A percentile compares a stretch with the other conserved stretches of the same genome.
These are phyloP conservation scores for Tritrichomonas foetus DNA, from an alignment of 208 protist genomes.

Conservation along the genomic window DNA sequence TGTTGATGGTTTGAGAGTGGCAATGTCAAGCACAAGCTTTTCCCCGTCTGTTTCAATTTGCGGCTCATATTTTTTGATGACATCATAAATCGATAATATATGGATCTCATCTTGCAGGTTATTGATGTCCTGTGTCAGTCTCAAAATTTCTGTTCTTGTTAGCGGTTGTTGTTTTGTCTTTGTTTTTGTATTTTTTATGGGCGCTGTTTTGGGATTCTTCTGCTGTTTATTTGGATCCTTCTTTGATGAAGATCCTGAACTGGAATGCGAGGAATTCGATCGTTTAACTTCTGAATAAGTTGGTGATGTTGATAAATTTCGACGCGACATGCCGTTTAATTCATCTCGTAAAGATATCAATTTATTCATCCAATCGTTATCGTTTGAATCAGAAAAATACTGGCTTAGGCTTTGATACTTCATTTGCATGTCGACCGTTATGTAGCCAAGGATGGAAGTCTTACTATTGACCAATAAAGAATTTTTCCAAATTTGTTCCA, in stretches of 20 bases:
- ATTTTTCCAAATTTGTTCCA: not conserved
- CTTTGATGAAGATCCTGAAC: not conserved
- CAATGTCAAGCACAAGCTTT: not conserved
- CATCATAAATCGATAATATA: not conserved
- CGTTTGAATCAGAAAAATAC: not conserved
- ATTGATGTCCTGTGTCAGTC: not conserved
- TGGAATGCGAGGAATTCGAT: not conserved
- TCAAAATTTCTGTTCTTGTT: not conserved
- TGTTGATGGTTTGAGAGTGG: not conserved
- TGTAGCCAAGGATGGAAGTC: not conserved
- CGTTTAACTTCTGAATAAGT: not conserved
- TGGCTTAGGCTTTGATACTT: not conserved
- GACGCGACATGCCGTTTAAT: too few relatives aligned
- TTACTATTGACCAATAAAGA: not conserved
- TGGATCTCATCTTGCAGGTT: not conserved
- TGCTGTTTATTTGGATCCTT: not conserved
- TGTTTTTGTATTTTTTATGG: not conserved
- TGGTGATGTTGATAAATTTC: not conserved
- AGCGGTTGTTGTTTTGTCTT: not conserved
- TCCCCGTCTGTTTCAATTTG: not conserved
- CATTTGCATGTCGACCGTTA: not conserved
- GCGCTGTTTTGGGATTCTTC: not conserved
- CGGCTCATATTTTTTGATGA: not conserved
- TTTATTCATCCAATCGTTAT: conserved; percentile 14
- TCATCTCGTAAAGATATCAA: not conserved